Percentiles rank a stretch among this genome's conserved stretches.
These are phyloP conservation scores for Dicorynia guianensis DNA, from an alignment of 306 rosid species.

Conservation along the genomic window DNA sequence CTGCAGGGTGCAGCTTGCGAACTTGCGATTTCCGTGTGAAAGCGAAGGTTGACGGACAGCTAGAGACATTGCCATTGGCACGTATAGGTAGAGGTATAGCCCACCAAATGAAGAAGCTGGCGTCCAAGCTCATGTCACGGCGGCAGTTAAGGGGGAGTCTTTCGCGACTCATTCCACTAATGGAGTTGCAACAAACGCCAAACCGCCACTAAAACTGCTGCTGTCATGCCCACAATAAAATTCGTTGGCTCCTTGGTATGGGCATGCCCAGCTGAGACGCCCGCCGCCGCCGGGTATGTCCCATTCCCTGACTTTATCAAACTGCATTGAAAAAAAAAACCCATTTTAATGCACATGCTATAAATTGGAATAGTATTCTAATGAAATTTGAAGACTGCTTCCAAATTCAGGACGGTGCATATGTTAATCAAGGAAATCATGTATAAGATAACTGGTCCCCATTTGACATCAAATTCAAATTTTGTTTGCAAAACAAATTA, in stretches of 20 bases:
- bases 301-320: constrained; percentile 67
- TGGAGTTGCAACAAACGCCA: constrained; percentile 41
- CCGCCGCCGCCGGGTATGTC: constrained; percentile 52
- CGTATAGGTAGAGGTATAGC: too few species aligned
- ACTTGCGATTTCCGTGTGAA: too few species aligned
- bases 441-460: constrained; percentile 25
- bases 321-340: constrained; percentile 57
- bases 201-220: constrained; percentile 36
- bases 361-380: too few species aligned
- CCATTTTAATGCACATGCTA: background rate
- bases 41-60: too few species aligned
- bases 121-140: background rate
- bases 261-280: constrained; percentile 36
- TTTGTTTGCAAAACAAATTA: background rate
- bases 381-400: too few species aligned
- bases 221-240: background rate
- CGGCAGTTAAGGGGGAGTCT: background rate
- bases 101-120: too few species aligned
- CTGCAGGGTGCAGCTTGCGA: too few species aligned
- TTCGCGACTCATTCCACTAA: constrained; percentile 2
- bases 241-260: too few species aligned
- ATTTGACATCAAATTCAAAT: constrained; percentile 17
- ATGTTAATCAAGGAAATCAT: background rate
- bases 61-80: too few species aligned
- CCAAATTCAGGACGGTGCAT: constrained; percentile 43